Evolutionary conservation across 768 basidiomycete species (phyloP).

Genomic region (Porphyrellus cyaneotinctus): DNA sequence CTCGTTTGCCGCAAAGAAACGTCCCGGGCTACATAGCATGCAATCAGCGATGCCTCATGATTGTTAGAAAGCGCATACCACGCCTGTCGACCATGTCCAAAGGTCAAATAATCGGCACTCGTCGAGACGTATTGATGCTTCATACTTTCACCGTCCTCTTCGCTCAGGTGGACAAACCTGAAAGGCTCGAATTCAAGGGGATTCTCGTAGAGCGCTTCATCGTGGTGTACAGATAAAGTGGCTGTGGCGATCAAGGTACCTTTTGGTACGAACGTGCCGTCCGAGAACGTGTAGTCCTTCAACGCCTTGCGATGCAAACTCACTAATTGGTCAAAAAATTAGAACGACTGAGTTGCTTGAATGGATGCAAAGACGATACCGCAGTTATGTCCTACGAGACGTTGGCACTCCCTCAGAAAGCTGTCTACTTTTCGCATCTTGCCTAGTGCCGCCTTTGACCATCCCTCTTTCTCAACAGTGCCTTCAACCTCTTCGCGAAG

Average conservation of each 20-base stretch:
- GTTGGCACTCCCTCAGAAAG: slow-evolving; percentile 29
- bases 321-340: slow-evolving; percentile 13
- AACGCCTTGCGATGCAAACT: slow-evolving; percentile 30
- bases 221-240: slow-evolving; percentile 18
- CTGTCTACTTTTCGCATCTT: slow-evolving; percentile 39
- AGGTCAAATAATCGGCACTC: slow-evolving; percentile 31
- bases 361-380: background rate
- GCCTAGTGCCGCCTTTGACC: slow-evolving; percentile 24
- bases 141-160: slow-evolving; percentile 29
- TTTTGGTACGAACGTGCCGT: slow-evolving; percentile 36
- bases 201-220: slow-evolving; percentile 28
- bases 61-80: slow-evolving; percentile 16
- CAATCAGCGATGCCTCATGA: background rate
- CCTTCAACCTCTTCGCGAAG: slow-evolving; percentile 38
- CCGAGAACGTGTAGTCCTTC: slow-evolving; percentile 34
- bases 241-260: slow-evolving; percentile 27
- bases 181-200: slow-evolving; percentile 43
- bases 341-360: background rate
- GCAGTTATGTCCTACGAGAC: background rate
- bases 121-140: slow-evolving; percentile 38
- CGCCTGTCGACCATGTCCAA: slow-evolving; percentile 33
- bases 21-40: slow-evolving; percentile 11
- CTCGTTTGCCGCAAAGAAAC: slow-evolving; percentile 42
- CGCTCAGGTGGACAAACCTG: slow-evolving; percentile 40
- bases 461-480: slow-evolving; percentile 27